phyloP scores from a whole-genome alignment of 2,329 filamentous ascomycete species.

The Emydomyces testavorans region DNA sequence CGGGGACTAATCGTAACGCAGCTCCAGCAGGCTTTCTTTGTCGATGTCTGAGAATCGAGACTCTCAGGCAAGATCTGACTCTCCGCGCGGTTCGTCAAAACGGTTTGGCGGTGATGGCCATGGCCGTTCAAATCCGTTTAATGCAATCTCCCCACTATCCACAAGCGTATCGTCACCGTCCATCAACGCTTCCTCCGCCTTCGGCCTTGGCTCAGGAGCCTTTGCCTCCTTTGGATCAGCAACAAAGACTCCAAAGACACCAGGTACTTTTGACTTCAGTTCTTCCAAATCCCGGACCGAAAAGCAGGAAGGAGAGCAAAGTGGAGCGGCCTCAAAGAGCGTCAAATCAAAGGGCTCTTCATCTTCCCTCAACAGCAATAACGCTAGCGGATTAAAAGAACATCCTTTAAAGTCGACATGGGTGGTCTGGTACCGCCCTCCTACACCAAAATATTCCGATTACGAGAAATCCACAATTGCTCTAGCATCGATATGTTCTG shows the following conservation, averaged over 20 bases:
- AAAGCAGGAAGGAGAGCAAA: conserved; percentile 43
- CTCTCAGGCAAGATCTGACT: conserved; percentile 42
- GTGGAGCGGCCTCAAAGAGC: conserved; percentile 21
- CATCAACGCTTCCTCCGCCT: conserved; percentile 69
- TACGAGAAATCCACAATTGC: conserved; percentile 94
- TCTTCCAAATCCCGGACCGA: conserved; percentile 49
- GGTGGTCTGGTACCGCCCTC: conserved; percentile 95
- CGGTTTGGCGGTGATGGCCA: conserved; percentile 60
- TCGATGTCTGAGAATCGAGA: conserved; percentile 47
- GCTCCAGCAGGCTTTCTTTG: conserved; percentile 56
- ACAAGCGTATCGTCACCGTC: conserved; percentile 63
- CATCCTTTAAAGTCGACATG: conserved; percentile 72
- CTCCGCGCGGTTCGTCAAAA: conserved; percentile 56
- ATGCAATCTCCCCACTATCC: conserved; percentile 58
- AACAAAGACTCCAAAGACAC: conserved; percentile 75
- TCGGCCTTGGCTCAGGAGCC: conserved; percentile 85
- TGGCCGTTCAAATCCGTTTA: conserved; percentile 66
- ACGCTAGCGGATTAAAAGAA: conserved; percentile 22
- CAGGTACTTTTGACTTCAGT: conserved; percentile 66
- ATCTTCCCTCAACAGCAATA: conserved; percentile 30
- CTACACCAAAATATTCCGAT: conserved; percentile 92
- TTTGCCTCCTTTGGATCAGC: conserved; percentile 86
- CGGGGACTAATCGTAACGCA: neutral
- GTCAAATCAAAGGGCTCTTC: conserved; percentile 32
- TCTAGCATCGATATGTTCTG: conserved; percentile 68